Percentiles rank a stretch among this genome's conserved stretches.
Conservation (phyloP, 1,139 yeast genomes). For the Hemisphaericaspora subhashii region DNA sequence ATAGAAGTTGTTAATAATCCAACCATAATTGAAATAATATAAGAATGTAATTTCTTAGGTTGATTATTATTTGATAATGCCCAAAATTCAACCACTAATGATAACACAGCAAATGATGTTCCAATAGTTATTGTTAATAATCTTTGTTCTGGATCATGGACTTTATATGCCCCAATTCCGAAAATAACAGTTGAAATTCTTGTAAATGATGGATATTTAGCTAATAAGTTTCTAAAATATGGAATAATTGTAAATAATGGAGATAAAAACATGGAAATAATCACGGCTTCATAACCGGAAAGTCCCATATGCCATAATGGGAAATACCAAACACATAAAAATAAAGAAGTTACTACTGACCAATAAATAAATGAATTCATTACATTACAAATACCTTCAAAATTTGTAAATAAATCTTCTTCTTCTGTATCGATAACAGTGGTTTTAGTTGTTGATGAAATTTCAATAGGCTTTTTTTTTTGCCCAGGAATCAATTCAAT, state of each 20-base stretch:
- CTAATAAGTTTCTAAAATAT: slow-evolving; percentile 42
- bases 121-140: slow-evolving; percentile 69
- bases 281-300: slow-evolving; percentile 84
- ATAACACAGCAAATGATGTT: slow-evolving; percentile 58
- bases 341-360: slow-evolving; percentile 78
- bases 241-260: slow-evolving; percentile 60
- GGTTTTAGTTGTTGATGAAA: slow-evolving; percentile 19
- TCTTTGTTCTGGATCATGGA: slow-evolving; percentile 67
- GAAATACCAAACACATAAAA: slow-evolving; percentile 91
- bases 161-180: slow-evolving; percentile 76
- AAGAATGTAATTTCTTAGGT: slow-evolving; percentile 47
- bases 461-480: slow-evolving; percentile 27
- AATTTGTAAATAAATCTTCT: slow-evolving; percentile 31
- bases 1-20: slow-evolving; percentile 77
- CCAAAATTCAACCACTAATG: slow-evolving; percentile 59
- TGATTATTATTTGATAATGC: slow-evolving; percentile 44
- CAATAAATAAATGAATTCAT: slow-evolving; percentile 74
- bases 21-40: slow-evolving; percentile 60
- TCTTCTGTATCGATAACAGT: slow-evolving; percentile 4
- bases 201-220: slow-evolving; percentile 44
- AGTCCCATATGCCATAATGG: slow-evolving; percentile 98
- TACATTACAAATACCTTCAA: slow-evolving; percentile 47
- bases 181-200: slow-evolving; percentile 58
- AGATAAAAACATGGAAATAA: slow-evolving; percentile 53
- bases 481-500: slow-evolving; percentile 13